These are phyloP conservation scores for Hypoxylon sp. DNA, from an alignment of 2,329 filamentous ascomycete genomes.

Conservation along the genomic window DNA sequence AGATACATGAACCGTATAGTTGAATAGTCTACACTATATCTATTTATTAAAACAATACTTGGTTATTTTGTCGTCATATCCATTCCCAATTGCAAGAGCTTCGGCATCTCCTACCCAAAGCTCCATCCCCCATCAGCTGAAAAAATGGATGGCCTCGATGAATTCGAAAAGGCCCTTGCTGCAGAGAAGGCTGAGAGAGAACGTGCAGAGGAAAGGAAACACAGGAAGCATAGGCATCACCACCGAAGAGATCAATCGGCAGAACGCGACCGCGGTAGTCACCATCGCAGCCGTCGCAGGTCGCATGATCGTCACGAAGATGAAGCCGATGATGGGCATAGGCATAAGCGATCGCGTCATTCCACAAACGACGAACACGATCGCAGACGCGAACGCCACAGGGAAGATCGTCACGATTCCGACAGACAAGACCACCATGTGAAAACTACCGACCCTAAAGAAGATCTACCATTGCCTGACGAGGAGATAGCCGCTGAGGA, in stretches of 20 bases:
- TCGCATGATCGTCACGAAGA: slow-evolving; percentile 59
- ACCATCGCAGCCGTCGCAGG: slow-evolving; percentile 54
- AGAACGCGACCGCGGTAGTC: slow-evolving; percentile 57
- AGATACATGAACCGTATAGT: slow-evolving; percentile 20
- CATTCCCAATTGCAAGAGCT: not conserved
- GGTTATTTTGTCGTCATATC: slow-evolving; percentile 31
- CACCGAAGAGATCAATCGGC: slow-evolving; percentile 65
- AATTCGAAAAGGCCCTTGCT: slow-evolving; percentile 84
- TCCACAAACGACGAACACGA: slow-evolving; percentile 66
- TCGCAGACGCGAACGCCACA: slow-evolving; percentile 47
- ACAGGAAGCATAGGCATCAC: slow-evolving; percentile 61
- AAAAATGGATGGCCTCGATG: slow-evolving; percentile 71
- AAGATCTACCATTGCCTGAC: slow-evolving; percentile 66
- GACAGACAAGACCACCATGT: slow-evolving; percentile 56
- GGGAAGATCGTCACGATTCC: slow-evolving; percentile 54
- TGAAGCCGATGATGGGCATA: slow-evolving; percentile 68
- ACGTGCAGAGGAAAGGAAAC: slow-evolving; percentile 63
- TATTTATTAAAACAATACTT: slow-evolving; percentile 4
- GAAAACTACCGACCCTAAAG: slow-evolving; percentile 64
- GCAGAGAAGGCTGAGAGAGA: slow-evolving; percentile 72
- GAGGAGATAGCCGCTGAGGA: slow-evolving; percentile 61
- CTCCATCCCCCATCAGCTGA: slow-evolving; percentile 11
- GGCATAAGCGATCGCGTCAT: slow-evolving; percentile 76
- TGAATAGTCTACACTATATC: not conserved
- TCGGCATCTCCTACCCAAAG: not conserved